A percentile compares a stretch with the other conserved stretches of the same genome.
phyloP scores from a whole-genome alignment of 1,139 yeast species.

The Pneumocystis jirovecii region DNA sequence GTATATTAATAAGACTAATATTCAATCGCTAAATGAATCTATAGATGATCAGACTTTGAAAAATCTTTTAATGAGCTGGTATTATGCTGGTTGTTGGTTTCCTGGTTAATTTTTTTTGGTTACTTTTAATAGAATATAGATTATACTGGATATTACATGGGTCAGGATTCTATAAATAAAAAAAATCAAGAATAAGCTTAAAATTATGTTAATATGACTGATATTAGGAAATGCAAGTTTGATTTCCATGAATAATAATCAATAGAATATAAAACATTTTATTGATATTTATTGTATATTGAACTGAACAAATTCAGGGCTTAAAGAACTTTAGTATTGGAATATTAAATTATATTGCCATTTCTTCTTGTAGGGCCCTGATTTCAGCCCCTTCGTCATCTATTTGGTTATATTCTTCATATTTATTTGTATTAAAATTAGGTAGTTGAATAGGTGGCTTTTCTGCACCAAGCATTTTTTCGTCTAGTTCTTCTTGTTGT shows the following conservation, averaged over 20 bases:
- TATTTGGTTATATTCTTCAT: slow-evolving; percentile 28
- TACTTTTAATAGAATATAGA: neutral
- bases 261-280: neutral
- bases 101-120: neutral
- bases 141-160: neutral
- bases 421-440: slow-evolving; percentile 23
- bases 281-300: neutral
- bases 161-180: neutral
- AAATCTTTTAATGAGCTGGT: neutral
- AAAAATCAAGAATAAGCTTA: neutral
- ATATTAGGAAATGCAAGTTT: neutral
- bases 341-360: slow-evolving; percentile 49
- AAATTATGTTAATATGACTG: neutral
- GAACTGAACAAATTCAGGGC: neutral
- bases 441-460: slow-evolving; percentile 26
- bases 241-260: neutral
- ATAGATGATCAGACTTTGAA: neutral
- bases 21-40: neutral
- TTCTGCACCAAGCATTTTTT: slow-evolving; percentile 38
- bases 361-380: slow-evolving; percentile 79
- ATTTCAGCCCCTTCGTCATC: slow-evolving; percentile 88
- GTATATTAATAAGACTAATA: neutral
- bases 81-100: neutral
- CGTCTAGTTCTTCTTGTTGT: slow-evolving; percentile 65
- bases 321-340: neutral